Conservation (phyloP, 2,329 filamentous ascomycete genomes). For the Claviceps sp. region DNA sequence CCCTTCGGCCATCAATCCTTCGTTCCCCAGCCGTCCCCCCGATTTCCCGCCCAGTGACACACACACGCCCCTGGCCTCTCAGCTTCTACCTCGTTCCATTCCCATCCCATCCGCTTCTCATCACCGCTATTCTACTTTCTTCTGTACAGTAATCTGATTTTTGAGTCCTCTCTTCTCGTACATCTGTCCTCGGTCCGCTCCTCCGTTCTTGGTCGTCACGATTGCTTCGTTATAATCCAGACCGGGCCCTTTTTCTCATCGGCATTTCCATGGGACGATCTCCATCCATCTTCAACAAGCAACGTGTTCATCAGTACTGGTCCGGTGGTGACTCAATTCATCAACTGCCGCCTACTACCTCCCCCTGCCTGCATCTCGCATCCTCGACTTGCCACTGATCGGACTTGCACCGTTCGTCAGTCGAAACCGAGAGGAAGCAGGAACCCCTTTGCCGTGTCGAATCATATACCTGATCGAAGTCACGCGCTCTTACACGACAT, state of each 20-base stretch:
- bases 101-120: constrained; percentile 10
- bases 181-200: constrained; percentile 11
- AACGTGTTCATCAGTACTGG: neutral
- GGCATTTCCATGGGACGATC: constrained; percentile 16
- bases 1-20: neutral
- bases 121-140: constrained; percentile 21
- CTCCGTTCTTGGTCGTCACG: constrained; percentile 7
- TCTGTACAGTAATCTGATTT: constrained; percentile 17
- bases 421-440: constrained; percentile 22
- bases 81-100: constrained; percentile 21
- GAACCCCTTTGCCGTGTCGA: constrained; percentile 4
- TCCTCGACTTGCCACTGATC: constrained; percentile 9
- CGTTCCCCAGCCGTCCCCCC: constrained; percentile 2
- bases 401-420: neutral
- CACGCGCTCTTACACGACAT: neutral
- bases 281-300: neutral
- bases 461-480: neutral
- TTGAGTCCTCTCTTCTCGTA: constrained; percentile 17
- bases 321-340: neutral
- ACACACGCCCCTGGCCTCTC: constrained; percentile 13
- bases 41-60: constrained; percentile 11
- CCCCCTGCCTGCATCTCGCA: constrained; percentile 12
- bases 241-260: constrained; percentile 23
- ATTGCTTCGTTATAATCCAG: constrained; percentile 10
- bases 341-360: constrained; percentile 11